A percentile compares a stretch with the other conserved stretches of the same genome.
These are phyloP conservation scores for Astrothelium subdiscretum DNA, from an alignment of 495 filamentous ascomycete species.

Conservation along the genomic window DNA sequence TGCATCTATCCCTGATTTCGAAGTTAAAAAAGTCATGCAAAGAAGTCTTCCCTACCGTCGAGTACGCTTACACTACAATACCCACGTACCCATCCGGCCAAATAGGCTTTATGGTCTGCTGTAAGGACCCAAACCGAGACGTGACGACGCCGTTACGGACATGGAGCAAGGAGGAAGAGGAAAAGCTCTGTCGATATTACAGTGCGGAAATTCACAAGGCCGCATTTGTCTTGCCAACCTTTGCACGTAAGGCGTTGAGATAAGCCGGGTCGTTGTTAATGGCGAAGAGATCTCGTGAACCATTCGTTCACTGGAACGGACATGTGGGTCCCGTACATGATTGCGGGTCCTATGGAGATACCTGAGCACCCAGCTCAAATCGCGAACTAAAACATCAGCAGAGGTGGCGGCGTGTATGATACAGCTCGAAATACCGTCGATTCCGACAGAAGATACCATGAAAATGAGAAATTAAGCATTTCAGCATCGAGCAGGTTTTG, in stretches of 20 bases:
- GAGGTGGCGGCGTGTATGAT: no score
- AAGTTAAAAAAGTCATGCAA: slow-evolving; percentile 90
- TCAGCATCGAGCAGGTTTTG: neutral
- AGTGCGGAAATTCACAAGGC: slow-evolving; percentile 91
- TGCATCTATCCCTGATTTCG: slow-evolving; percentile 82
- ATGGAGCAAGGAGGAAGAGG: slow-evolving; percentile 79
- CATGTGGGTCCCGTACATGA: no score
- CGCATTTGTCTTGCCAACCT: slow-evolving; percentile 83
- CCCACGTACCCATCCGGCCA: slow-evolving; percentile 98
- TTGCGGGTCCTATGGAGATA: no score
- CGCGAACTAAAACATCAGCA: no score
- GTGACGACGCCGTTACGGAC: slow-evolving; percentile 69
- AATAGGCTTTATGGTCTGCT: slow-evolving; percentile 99
- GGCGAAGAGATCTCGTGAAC: neutral
- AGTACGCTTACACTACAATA: slow-evolving; percentile 99
- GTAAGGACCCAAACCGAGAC: slow-evolving; percentile 78
- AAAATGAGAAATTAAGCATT: neutral
- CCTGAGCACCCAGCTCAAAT: no score
- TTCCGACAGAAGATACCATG: neutral
- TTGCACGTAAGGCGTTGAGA: slow-evolving; percentile 66
- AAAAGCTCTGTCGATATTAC: slow-evolving; percentile 86
- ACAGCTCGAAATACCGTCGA: no score
- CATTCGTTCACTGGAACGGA: no score
- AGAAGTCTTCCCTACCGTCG: slow-evolving; percentile 92
- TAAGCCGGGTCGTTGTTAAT: neutral